Base-by-base conservation (phyloP, 352 stramenopile species). In the Phytophthora hybrid region DNA sequence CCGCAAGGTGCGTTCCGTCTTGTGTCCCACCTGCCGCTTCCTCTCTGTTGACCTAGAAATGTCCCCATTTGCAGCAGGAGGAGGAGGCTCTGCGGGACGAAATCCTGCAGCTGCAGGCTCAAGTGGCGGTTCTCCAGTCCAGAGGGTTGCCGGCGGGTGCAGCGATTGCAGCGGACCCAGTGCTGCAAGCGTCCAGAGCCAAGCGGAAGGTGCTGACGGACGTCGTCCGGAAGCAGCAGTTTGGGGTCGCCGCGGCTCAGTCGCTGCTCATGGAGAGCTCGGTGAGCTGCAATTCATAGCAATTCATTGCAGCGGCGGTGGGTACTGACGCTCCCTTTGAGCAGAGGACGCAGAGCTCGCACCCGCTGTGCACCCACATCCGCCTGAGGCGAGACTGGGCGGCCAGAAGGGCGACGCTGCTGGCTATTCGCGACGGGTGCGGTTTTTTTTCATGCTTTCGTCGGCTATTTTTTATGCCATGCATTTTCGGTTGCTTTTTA, bases 361-460 rank as follows among this genome's bases (percentile, higher is more conserved):
- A 75, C 26, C 73, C 78, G 29, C 37, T 85, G 29, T 71, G 70
- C 44, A 61, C 66, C 3, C 63, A 55, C 34, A 81, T 85, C 51
- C 67, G 56, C 6, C 59, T 85, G 1, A 55, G 51, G 9, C 67
- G 57, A 1, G 57, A 83, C 41, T 70, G 46, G 54, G 26, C 3
- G 0, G 54, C 71, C n/a, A 69, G 79, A 5, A 44, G 69, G 34
- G 26, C 54, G 47, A 72, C 69, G 5, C 21, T 85, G 8, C 34
- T 70, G 18, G 49, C 56, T 0, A 59, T 80, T 26, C 55, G 72
- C 18, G 59, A 60, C 1, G 60, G 66, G 37, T n/a, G n/a, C n/a
- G n/a, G n/a, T n/a, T n/a, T n/a, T n/a, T n/a, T n/a, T n/a, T n/a
- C n/a, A 29, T 29, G 23, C 23, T 29, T 29, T 3, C 23, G 23